Conservation (phyloP, 805 yeast species). For the Cephaloascus albidus region DNA sequence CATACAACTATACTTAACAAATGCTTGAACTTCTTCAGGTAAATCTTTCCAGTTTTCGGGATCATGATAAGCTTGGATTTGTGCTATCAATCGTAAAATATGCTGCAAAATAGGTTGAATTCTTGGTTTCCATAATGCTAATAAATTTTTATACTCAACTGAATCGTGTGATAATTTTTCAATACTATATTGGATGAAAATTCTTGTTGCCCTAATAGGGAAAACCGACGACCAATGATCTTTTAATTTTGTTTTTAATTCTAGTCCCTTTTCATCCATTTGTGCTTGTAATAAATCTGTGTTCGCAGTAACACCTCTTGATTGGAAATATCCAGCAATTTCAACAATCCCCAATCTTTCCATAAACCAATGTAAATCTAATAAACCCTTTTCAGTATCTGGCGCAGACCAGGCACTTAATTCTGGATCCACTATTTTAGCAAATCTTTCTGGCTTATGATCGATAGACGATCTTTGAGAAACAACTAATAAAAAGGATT, state of each 20-base stretch:
- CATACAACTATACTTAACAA: constrained; percentile 80
- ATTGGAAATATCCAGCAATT: constrained; percentile 84
- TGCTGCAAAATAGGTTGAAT: constrained; percentile 88
- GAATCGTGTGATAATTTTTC: constrained; percentile 80
- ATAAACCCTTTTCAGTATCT: constrained; percentile 78
- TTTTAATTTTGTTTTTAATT: constrained; percentile 66
- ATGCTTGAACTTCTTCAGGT: constrained; percentile 84
- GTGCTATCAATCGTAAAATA: constrained; percentile 76
- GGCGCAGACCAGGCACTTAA: constrained; percentile 89
- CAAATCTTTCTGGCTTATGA: constrained; percentile 69
- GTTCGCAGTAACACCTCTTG: constrained; percentile 67
- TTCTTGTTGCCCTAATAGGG: constrained; percentile 92
- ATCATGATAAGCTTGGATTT: constrained; percentile 89
- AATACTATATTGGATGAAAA: constrained; percentile 90
- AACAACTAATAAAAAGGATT: constrained; percentile 83
- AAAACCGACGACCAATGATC: constrained; percentile 91
- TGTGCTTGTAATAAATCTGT: constrained; percentile 68
- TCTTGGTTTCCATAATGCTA: constrained; percentile 86
- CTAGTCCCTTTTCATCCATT: constrained; percentile 86
- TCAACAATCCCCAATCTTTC: constrained; percentile 91
- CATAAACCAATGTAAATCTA: constrained; percentile 96
- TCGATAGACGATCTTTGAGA: constrained; percentile 76
- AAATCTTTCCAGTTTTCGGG: constrained; percentile 85
- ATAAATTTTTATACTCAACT: constrained; percentile 59
- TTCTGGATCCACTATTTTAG: constrained; percentile 89